Percentiles rank a stretch among this genome's conserved stretches.
phyloP scores from a whole-genome alignment of 495 filamentous ascomycete species.

The Saxophila tyrrhenica region DNA sequence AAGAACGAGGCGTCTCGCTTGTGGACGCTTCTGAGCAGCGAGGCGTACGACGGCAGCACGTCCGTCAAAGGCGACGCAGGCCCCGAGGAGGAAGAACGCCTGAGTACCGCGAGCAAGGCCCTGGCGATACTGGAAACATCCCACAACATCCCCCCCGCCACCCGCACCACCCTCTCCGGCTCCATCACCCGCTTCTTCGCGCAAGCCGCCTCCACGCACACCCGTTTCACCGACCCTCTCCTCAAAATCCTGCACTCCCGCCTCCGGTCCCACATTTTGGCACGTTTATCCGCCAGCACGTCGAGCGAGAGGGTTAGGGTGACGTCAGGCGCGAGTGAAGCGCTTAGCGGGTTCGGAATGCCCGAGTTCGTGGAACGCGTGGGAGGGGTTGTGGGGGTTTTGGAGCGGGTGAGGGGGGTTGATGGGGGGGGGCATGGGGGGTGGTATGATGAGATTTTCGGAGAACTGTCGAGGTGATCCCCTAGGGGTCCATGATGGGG shows the following conservation, averaged over 20 bases:
- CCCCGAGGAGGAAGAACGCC: conserved; percentile 31
- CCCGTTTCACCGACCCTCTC: conserved; percentile 64
- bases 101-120: conserved; percentile 42
- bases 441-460: no score
- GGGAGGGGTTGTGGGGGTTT: conserved; percentile 68
- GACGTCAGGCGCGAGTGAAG: conserved; percentile 74
- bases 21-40: conserved; percentile 31
- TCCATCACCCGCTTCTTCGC: conserved; percentile 47
- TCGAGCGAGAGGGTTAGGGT: conserved; percentile 69
- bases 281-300: conserved; percentile 60
- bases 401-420: conserved; percentile 61
- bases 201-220: conserved; percentile 34
- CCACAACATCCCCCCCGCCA: conserved; percentile 63
- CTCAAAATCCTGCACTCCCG: conserved; percentile 67
- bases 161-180: conserved; percentile 42
- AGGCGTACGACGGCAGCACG: conserved; percentile 4
- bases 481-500: no score
- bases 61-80: conserved; percentile 19
- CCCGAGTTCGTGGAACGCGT: conserved; percentile 81
- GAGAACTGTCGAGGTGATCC: no score
- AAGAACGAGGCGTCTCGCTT: conserved; percentile 74
- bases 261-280: conserved; percentile 62
- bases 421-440: conserved; percentile 67
- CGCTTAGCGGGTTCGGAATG: conserved; percentile 66
- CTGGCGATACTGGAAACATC: conserved; percentile 62